Conservation (phyloP, 23 red algal species). For the Gracilaria gracilis region DNA sequence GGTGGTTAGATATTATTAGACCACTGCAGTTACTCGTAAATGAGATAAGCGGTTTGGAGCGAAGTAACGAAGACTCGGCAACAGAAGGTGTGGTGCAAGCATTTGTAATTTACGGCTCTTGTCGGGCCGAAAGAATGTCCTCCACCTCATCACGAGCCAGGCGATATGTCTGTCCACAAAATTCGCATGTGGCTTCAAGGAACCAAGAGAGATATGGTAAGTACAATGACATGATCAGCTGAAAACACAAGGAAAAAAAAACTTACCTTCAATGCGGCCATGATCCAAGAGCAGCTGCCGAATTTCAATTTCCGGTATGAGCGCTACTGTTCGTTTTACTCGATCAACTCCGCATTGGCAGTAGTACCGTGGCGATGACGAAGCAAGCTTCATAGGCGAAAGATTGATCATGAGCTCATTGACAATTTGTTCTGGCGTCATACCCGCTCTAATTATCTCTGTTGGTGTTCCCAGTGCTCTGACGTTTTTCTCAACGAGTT, state of each 20-base stretch:
- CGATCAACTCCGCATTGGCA: conserved; percentile 83
- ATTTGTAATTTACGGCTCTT: conserved; percentile 5
- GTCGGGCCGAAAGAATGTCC: conserved; percentile 25
- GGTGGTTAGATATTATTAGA: background rate
- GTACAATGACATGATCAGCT: background rate
- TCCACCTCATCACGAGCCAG: conserved; percentile 59
- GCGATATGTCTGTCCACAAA: conserved; percentile 84
- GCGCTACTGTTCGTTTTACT: conserved; percentile 83
- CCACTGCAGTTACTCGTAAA: background rate
- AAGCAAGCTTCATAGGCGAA: conserved; percentile 63
- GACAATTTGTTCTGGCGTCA: conserved; percentile 71
- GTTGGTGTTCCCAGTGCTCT: conserved; percentile 63
- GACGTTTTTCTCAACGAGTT: conserved; percentile 82
- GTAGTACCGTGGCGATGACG: conserved; percentile 59
- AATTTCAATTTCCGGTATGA: conserved; percentile 72
- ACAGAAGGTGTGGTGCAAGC: background rate
- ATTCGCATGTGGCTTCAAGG: conserved; percentile 79
- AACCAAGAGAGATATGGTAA: background rate
- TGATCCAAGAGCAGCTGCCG: conserved; percentile 55
- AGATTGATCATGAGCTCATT: conserved; percentile 67
- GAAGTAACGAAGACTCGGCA: background rate
- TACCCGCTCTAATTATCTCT: conserved; percentile 74
- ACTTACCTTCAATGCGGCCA: conserved; percentile 77
- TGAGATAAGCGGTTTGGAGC: background rate
- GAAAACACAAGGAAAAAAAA: background rate